Percentiles rank a stretch among this genome's conserved stretches.
phyloP scores from a whole-genome alignment of 495 filamentous ascomycete species.

The Annulohypoxylon stygium region DNA sequence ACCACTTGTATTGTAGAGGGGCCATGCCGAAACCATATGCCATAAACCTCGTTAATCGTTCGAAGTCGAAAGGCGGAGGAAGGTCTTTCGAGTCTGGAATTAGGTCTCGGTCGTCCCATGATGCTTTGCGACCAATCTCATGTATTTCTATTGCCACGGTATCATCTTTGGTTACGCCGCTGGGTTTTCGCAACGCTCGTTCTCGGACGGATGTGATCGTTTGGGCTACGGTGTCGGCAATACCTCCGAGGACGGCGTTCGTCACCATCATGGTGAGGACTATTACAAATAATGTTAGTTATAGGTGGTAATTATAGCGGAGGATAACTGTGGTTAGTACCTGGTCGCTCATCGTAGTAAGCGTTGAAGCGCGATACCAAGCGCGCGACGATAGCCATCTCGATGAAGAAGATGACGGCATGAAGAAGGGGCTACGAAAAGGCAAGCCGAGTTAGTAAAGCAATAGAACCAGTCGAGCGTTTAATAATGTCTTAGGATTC shows the following conservation, averaged over 20 bases:
- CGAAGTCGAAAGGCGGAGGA: constrained; percentile 93
- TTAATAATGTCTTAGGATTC: constrained; percentile 31
- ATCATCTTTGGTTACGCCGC: constrained; percentile 70
- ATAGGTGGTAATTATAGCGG: constrained; percentile 7
- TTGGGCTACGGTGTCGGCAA: constrained; percentile 96
- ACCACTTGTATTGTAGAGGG: constrained; percentile 97
- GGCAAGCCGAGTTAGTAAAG: constrained; percentile 44
- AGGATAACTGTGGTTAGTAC: constrained; percentile 59
- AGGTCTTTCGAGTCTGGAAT: constrained; percentile 72
- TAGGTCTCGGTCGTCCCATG: constrained; percentile 73
- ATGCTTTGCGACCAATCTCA: constrained; percentile 87
- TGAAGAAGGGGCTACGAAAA: constrained; percentile 83
- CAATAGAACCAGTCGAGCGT: constrained; percentile 1
- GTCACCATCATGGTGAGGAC: constrained; percentile 98
- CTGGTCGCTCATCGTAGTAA: constrained; percentile 89
- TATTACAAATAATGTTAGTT: constrained; percentile 48
- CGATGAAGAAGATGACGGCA: constrained; percentile 84
- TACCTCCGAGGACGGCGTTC: constrained; percentile 92
- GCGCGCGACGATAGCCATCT: constrained; percentile 86
- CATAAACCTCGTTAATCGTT: constrained; percentile 93
- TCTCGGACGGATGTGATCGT: constrained; percentile 85
- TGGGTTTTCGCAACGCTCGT: constrained; percentile 71
- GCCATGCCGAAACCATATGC: constrained; percentile 96
- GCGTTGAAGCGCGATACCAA: constrained; percentile 88
- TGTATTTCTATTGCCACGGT: constrained; percentile 89